Evolutionary conservation across 108 stramenopile genomes (phyloP).

Genomic region (Poteriospumella lacustris): DNA sequence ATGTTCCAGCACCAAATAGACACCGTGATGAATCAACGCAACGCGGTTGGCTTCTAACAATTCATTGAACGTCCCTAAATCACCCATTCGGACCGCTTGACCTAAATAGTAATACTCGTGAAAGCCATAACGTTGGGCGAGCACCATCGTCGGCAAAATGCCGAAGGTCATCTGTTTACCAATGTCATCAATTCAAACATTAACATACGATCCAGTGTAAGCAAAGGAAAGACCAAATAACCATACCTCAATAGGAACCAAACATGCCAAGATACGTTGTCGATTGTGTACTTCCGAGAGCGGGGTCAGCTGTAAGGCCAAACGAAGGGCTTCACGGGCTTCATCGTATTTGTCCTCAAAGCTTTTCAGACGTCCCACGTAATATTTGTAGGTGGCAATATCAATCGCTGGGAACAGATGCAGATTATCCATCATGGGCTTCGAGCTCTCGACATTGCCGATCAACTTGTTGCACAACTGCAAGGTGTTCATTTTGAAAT

Average conservation of each 20-base stretch:
- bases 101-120: slow-evolving; percentile 68
- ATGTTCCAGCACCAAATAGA: slow-evolving; percentile 84
- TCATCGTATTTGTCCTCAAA: slow-evolving; percentile 84
- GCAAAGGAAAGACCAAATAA: too few species aligned
- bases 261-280: slow-evolving; percentile 72
- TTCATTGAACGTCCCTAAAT: slow-evolving; percentile 75
- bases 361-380: slow-evolving; percentile 75
- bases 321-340: slow-evolving; percentile 76
- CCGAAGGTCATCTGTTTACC: background rate
- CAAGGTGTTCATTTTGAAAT: slow-evolving; percentile 84
- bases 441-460: slow-evolving; percentile 40
- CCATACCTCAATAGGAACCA: slow-evolving; percentile 76
- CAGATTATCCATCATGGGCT: slow-evolving; percentile 38
- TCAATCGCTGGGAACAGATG: slow-evolving; percentile 53
- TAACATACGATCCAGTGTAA: too few species aligned
- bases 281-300: slow-evolving; percentile 63
- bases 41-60: slow-evolving; percentile 67
- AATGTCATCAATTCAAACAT: too few species aligned
- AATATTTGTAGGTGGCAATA: slow-evolving; percentile 84
- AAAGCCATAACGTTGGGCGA: slow-evolving; percentile 54
- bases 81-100: slow-evolving; percentile 69
- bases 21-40: slow-evolving; percentile 62
- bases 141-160: background rate
- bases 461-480: slow-evolving; percentile 82
- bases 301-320: slow-evolving; percentile 76